phyloP scores from a whole-genome alignment of 805 yeast species.

The Yarrowia sp. region DNA sequence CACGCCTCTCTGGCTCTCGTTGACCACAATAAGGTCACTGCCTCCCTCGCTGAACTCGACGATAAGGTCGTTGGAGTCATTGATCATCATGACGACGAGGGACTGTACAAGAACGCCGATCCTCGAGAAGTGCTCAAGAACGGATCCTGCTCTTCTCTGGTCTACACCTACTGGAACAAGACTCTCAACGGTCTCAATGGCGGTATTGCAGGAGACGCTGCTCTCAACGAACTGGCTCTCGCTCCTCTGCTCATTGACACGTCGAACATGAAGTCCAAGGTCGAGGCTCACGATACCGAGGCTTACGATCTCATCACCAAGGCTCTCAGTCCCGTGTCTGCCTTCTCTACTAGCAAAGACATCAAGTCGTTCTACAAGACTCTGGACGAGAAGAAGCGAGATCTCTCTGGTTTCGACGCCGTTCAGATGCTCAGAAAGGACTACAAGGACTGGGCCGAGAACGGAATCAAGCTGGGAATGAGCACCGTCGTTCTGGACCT shows the following conservation, averaged over 20 bases:
- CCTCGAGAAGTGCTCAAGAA: constrained; percentile 68
- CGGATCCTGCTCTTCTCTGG: constrained; percentile 84
- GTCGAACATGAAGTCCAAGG: constrained; percentile 63
- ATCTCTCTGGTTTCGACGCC: constrained; percentile 65
- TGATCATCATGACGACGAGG: constrained; percentile 88
- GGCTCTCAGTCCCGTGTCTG: constrained; percentile 9
- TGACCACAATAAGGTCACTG: constrained; percentile 77
- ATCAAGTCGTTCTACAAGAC: constrained; percentile 48
- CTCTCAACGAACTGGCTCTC: constrained; percentile 56
- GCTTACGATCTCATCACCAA: constrained; percentile 54
- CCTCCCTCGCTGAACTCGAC: constrained; percentile 55
- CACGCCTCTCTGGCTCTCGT: constrained; percentile 60
- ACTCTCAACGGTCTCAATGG: constrained; percentile 41
- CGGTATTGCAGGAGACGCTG: constrained; percentile 42
- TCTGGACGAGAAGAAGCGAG: constrained; percentile 61
- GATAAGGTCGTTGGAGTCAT: constrained; percentile 64
- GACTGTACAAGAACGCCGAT: constrained; percentile 54
- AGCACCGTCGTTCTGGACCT: constrained; percentile 74
- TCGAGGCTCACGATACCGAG: constrained; percentile 63
- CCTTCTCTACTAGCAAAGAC: constrained; percentile 1
- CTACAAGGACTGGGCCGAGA: constrained; percentile 70
- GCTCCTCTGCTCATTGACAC: constrained; percentile 85
- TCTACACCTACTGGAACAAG: constrained; percentile 63
- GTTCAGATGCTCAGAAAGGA: constrained; percentile 78
- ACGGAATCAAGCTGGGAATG: constrained; percentile 64